These are phyloP conservation scores for Annulohypoxylon maeteangense DNA, from an alignment of 495 filamentous ascomycete species.

Conservation along the genomic window DNA sequence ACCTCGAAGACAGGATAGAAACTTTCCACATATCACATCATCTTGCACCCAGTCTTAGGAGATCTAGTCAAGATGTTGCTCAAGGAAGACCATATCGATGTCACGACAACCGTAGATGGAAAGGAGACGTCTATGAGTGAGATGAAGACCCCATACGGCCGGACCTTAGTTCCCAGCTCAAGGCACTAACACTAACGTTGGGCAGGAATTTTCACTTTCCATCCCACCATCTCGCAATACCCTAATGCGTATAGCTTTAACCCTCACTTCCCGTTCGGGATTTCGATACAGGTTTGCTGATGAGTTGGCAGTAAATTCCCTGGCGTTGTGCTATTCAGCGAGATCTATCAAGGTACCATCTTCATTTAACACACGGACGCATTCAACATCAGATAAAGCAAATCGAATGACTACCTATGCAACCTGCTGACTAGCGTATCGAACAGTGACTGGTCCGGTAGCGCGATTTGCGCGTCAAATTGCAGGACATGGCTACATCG, in stretches of 20 bases:
- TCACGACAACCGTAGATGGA: conserved; percentile 55
- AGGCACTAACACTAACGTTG: conserved; percentile 43
- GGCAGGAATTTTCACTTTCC: conserved; percentile 87
- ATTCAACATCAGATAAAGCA: neutral
- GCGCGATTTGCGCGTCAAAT: conserved; percentile 92
- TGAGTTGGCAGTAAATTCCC: conserved; percentile 73
- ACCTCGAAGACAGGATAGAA: conserved; percentile 11
- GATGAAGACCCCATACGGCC: conserved; percentile 6
- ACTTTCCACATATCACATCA: conserved; percentile 19
- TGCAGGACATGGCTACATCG: conserved; percentile 92
- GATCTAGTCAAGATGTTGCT: conserved; percentile 54
- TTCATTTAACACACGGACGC: conserved; percentile 1
- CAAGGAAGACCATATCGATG: conserved; percentile 57
- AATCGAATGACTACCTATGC: conserved; percentile 24
- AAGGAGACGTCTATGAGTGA: conserved; percentile 61
- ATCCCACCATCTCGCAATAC: conserved; percentile 84
- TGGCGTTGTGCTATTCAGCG: conserved; percentile 89
- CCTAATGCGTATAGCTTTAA: conserved; percentile 71
- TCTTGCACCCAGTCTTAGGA: neutral
- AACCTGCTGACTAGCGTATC: conserved; percentile 29
- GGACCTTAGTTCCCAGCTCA: conserved; percentile 10
- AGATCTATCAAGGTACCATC: conserved; percentile 90
- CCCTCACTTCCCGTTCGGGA: conserved; percentile 13
- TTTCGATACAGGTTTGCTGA: conserved; percentile 35
- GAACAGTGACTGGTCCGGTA: conserved; percentile 88